Base-by-base conservation (phyloP, 2,329 filamentous ascomycete species). In the Rhynchosporium secalis region DNA sequence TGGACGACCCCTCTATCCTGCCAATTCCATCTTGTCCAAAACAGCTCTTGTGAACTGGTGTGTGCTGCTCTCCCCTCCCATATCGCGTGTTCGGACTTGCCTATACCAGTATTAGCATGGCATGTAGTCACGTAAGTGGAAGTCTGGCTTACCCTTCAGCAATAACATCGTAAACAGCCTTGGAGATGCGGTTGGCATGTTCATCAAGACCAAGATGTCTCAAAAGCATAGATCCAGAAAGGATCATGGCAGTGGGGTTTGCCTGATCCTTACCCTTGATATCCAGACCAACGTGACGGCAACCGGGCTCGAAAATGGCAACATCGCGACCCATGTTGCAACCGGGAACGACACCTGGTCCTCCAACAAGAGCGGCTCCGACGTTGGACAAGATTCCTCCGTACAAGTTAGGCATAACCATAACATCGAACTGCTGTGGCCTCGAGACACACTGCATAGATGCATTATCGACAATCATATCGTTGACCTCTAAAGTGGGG, bases 391-490 rank as follows among this genome's bases (percentile, higher is more conserved):
- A 84, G 74, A 99, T 99, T 77, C 94, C 93, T 79, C 94, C 94
- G 86, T 98, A 98, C 76, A 98, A 82, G 84, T 99, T 99, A 75
- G 95, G 95, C 93, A 98, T 98, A 78, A 99, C 95, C 89, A 99
- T 91, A 73, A 99, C 95, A 78, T 99, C 95, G 77, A 99, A 99
- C 80, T 99, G 95, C 82, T 98, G 95, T 66, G 95, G 95, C 70
- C 87, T 86, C 71, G 91, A 93, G 72, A 99, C 95, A 76, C 92
- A 96, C 84, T 99, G 95, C 95, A 99, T 99, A 75, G 91, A 96
- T 75, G 95, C 95, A 80, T 99, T 99, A 83, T 99, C 95, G 79
- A 99, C 95, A 78, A 99, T 99, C 94, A 99, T 97, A 82, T 99
- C 95, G 83, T 96, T 96, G 76, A 89, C 89, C 83, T 97, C 91